Conservation (phyloP, 2,329 filamentous ascomycete genomes). For the Clonostachys rosea region DNA sequence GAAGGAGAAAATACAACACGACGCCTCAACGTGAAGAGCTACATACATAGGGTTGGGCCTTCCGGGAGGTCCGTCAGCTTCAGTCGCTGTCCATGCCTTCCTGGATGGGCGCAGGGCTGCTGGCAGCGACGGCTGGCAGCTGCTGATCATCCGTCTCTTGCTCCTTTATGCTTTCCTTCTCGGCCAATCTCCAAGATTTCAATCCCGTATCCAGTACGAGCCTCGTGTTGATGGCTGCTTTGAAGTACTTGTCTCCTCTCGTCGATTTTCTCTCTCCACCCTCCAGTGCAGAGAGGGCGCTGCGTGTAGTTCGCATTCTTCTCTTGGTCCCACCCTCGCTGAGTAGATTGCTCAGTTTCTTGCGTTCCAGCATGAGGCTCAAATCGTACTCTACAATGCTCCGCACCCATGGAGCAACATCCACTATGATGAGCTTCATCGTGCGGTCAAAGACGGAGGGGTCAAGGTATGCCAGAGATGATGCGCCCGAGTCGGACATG, state of each 20-base stretch:
- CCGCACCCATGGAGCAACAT: constrained; percentile 88
- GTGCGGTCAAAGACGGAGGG: constrained; percentile 76
- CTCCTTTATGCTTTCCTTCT: constrained; percentile 9
- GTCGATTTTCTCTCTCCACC: constrained; percentile 64
- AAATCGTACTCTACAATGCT: constrained; percentile 76
- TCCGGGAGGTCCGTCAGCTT: too few species aligned
- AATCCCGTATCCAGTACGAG: constrained; percentile 63
- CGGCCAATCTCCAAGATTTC: constrained; percentile 26
- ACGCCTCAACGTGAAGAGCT: too few species aligned
- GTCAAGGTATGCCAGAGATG: constrained; percentile 39
- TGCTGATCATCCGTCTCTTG: neutral
- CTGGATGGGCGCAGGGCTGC: too few species aligned
- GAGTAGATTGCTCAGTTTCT: constrained; percentile 56
- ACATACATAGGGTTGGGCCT: too few species aligned
- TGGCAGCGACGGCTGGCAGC: too few species aligned
- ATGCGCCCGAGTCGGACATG: constrained; percentile 33
- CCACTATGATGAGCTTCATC: constrained; percentile 59
- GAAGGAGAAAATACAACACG: too few species aligned
- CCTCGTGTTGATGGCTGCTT: constrained; percentile 50
- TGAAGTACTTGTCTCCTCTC: constrained; percentile 70
- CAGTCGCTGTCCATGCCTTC: too few species aligned
- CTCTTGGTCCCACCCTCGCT: constrained; percentile 48
- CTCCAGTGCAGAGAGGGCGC: constrained; percentile 72
- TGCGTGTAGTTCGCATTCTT: constrained; percentile 65
- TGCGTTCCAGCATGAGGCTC: constrained; percentile 62